phyloP scores from a whole-genome alignment of 2,329 filamentous ascomycete genomes.

The Neopestalotiopsis sp. region DNA sequence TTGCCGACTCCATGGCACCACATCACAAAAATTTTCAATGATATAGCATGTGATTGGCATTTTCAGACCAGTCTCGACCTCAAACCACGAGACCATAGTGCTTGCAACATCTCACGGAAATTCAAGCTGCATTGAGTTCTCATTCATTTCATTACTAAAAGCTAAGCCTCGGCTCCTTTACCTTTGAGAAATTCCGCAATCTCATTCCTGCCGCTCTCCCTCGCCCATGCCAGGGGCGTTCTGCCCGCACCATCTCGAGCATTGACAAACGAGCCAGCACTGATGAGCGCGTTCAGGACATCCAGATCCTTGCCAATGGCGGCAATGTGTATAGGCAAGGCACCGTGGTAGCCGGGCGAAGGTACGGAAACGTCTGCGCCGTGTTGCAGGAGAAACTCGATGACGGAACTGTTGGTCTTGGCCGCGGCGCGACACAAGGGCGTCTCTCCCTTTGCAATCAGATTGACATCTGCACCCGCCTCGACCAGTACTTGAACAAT shows the following conservation, averaged over 20 bases:
- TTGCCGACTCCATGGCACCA: too few relatives aligned
- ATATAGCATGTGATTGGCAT: too few relatives aligned
- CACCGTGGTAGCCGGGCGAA: constrained; percentile 28
- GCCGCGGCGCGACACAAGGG: constrained; percentile 30
- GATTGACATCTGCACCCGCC: constrained; percentile 29
- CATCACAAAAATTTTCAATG: too few relatives aligned
- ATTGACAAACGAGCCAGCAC: constrained; percentile 27
- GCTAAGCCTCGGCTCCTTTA: constrained; percentile 23
- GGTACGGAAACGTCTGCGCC: constrained; percentile 26
- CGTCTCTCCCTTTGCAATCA: constrained; percentile 31
- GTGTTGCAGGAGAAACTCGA: constrained; percentile 25
- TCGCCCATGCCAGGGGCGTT: constrained; percentile 30
- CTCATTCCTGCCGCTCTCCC: constrained; percentile 27
- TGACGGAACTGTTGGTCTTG: constrained; percentile 27
- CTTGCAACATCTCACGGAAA: too few relatives aligned
- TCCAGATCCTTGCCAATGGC: constrained; percentile 29
- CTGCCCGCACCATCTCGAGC: constrained; percentile 26
- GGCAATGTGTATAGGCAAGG: constrained; percentile 29
- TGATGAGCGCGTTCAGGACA: constrained; percentile 24
- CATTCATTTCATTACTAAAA: not conserved
- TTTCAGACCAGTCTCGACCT: too few relatives aligned
- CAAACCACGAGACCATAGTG: too few relatives aligned
- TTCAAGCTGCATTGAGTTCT: not conserved
- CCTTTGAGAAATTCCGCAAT: constrained; percentile 27
- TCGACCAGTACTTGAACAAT: constrained; percentile 25